Evolutionary conservation across 2,329 filamentous ascomycete genomes (phyloP), one percentile per base, ranked within the genome.

Genomic region (Seiridium unicorne): DNA sequence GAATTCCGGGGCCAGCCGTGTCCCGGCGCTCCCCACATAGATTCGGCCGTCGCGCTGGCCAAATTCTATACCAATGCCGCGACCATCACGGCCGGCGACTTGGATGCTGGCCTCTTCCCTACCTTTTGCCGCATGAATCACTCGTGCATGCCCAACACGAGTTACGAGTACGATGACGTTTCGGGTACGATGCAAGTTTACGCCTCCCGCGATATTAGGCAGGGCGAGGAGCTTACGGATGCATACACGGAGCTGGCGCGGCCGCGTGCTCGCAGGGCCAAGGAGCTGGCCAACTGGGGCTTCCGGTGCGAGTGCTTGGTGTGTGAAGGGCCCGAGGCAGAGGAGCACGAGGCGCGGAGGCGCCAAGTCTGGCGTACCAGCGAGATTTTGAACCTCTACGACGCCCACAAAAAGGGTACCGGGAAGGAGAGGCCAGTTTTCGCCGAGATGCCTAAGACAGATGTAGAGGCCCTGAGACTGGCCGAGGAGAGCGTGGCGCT

Each of bases 111-210:
- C 40, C 54, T 60, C 38, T 60, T 46, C 11, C 3, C 46, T n/a
- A 13, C 38, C 2, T 60, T 60, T 31, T 55, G 58, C 53, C 58
- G 58, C 51, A 56, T 60, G 31, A 60, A 60, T n/a, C 58, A 60
- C 53, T 44, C 46, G 0, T 60, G 58, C 36, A 3, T 51, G 1
- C 58, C 58, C 36, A 60, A 60, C 46, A 54, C 58, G 5, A 47
- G 46, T 36, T 56, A 47, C 42, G 51, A 46, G 0, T 57, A 47
- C 44, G 53, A 60, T 44, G 35, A 49, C 4, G 36, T 54, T 4
- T 18, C 51, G 51, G 35, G 51, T 10, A 46, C 13, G 11, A 60
- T 60, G 51, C n/a, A 57, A 31, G 58, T 60, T 13, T 51, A 60
- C 47, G 58, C 47, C 44, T 40, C 31, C 11, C 57, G 57, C 31